Evolutionary conservation across 805 yeast species (phyloP).

Genomic region (Candida caryicola): DNA sequence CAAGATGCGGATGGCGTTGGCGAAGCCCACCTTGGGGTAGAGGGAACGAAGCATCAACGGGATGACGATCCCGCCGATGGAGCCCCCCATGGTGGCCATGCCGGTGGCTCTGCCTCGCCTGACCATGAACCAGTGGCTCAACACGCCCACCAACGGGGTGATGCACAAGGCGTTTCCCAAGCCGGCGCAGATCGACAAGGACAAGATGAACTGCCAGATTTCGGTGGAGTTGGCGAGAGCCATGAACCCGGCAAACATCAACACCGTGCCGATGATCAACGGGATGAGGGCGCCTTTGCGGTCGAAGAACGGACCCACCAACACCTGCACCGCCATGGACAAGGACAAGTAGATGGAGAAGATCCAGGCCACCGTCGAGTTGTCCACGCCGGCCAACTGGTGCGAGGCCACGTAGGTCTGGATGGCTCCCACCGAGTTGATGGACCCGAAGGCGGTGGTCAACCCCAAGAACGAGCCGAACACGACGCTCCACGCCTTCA

Average conservation of each 20-base stretch:
- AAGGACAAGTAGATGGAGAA: conserved; percentile 36
- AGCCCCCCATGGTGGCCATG: conserved; percentile 49
- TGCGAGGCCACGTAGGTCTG: conserved; percentile 38
- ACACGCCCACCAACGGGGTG: conserved; percentile 21
- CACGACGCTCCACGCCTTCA: conserved; percentile 20
- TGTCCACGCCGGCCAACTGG: conserved; percentile 27
- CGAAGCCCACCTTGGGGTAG: conserved; percentile 50
- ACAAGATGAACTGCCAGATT: conserved; percentile 20
- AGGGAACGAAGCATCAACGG: conserved; percentile 51
- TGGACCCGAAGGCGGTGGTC: conserved; percentile 31
- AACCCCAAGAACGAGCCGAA: conserved; percentile 45
- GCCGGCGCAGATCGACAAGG: conserved; percentile 19
- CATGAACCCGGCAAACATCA: conserved; percentile 18
- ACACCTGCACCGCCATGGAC: conserved; percentile 24
- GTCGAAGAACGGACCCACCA: conserved; percentile 23
- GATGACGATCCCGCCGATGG: conserved; percentile 61
- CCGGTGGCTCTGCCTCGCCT: conserved; percentile 22
- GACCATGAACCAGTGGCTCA: conserved; percentile 22
- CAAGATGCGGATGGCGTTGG: conserved; percentile 48
- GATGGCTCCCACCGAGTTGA: conserved; percentile 39
- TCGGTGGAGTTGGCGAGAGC: conserved; percentile 17
- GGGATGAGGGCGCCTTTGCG: conserved; percentile 16
- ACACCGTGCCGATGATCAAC: conserved; percentile 12
- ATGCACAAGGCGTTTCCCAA: conserved; percentile 20
- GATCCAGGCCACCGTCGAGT: conserved; percentile 39